Conservation (phyloP, 768 basidiomycete genomes). For the Amanita rimosa region DNA sequence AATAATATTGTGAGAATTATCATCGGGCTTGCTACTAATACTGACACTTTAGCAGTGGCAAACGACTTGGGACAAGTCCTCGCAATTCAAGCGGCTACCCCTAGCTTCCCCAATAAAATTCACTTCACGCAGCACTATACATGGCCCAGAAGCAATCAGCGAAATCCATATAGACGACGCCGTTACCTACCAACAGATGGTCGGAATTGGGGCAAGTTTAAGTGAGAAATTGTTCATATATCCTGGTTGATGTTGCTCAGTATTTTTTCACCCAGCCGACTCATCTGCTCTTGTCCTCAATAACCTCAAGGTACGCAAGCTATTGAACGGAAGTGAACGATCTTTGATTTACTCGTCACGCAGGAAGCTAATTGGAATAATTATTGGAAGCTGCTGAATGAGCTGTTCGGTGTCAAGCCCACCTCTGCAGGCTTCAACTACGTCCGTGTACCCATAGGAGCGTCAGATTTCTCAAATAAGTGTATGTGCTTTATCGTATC, state of each 20-base stretch:
- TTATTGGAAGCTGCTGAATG: slow-evolving; percentile 47
- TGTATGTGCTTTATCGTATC: slow-evolving; percentile 19
- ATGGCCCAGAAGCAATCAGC: slow-evolving; percentile 43
- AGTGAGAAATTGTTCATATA: slow-evolving; percentile 26
- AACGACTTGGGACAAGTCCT: slow-evolving; percentile 42
- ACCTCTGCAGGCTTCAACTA: slow-evolving; percentile 60
- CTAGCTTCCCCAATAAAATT: slow-evolving; percentile 47
- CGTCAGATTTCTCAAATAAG: slow-evolving; percentile 58
- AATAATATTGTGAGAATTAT: not conserved
- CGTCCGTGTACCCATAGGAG: slow-evolving; percentile 59
- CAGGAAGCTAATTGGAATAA: slow-evolving; percentile 40
- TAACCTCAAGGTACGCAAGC: slow-evolving; percentile 46
- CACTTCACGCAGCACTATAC: slow-evolving; percentile 18
- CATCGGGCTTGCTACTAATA: not conserved
- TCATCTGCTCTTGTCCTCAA: slow-evolving; percentile 53
- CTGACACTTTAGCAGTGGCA: slow-evolving; percentile 35
- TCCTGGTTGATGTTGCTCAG: not conserved
- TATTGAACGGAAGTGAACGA: not conserved
- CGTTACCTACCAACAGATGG: slow-evolving; percentile 44
- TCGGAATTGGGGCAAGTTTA: slow-evolving; percentile 55
- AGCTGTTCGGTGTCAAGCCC: slow-evolving; percentile 53
- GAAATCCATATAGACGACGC: slow-evolving; percentile 52
- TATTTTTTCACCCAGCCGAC: slow-evolving; percentile 36
- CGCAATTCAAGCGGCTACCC: slow-evolving; percentile 38
- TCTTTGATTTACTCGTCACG: not conserved